Evolutionary conservation across 805 yeast genomes (phyloP), one percentile per base, ranked within the genome.

Genomic region (Limtongia smithiae): DNA sequence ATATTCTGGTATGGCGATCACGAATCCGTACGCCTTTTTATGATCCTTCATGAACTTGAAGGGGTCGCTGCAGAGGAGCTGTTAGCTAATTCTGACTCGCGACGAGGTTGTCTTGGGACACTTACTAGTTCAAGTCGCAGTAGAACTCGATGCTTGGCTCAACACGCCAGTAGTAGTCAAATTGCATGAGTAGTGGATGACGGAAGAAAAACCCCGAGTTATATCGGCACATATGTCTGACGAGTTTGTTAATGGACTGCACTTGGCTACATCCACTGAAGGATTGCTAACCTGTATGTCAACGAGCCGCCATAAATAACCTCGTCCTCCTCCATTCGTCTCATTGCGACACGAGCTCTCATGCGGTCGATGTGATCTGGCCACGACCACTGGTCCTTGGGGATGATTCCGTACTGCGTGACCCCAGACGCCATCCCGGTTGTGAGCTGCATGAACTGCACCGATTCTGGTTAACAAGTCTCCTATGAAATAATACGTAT

Each of bases 121-220:
- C 55, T 34, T 46, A 55, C 57, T 60, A 53, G 22, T 37, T 38
- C 17, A 89, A 72, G 68, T 89, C 95, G 74, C 96, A 88, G 69
- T 73, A 82, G 60, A 88, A 78, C 67, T 78, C 78, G 65, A 85
- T 77, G 65, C 81, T 85, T 17, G 96, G 96, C 68, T 89, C 96
- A 47, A 89, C 95, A 70, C 96, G 80, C 96, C 96, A 89, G 74
- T 89, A 89, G 76, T 83, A 89, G 54, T 85, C 88, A 67, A 81
- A 88, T n/a, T 85, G 82, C 47, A 72, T 73, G 75, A 89, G 66
- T 50, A 84, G 64, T 37, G 82, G 82, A 65, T 86, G 93, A 68
- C 82, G 78, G 74, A 78, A 88, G 70, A 89, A 89, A 70, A 88
- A 85, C 0, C 96, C 96, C 14, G 93, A 83, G 68, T 87, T 94